phyloP scores from a whole-genome alignment of 306 rosid genomes.

The Erythrophleum fordii region DNA sequence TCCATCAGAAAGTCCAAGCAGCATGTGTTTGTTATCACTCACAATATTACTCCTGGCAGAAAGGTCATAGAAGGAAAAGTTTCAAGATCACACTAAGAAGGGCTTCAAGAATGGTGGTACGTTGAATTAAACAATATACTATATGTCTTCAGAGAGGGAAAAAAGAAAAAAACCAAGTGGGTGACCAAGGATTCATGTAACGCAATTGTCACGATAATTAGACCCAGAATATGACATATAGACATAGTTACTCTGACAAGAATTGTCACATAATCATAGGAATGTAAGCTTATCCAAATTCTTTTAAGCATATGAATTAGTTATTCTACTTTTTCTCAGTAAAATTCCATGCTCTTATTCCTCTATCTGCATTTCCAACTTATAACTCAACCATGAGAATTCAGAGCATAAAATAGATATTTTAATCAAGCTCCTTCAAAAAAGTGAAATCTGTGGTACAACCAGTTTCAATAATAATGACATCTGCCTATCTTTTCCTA shows the following conservation, averaged over 20 bases:
- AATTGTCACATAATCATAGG: conserved; percentile 7
- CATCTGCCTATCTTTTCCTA: conserved; percentile 2
- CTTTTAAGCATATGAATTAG: background rate
- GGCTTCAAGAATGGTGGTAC: conserved; percentile 29
- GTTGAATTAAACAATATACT: conserved; percentile 18
- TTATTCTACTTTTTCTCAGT: conserved; percentile 25
- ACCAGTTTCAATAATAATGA: conserved; percentile 22
- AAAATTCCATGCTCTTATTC: conserved; percentile 25
- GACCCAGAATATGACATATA: conserved; percentile 27
- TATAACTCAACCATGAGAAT: conserved; percentile 8
- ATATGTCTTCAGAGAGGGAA: background rate
- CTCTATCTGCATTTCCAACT: conserved; percentile 26
- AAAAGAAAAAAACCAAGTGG: background rate
- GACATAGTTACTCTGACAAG: conserved; percentile 12
- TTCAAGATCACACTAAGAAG: conserved; percentile 42
- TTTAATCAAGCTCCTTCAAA: background rate
- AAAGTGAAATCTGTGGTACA: background rate
- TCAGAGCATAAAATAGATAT: background rate
- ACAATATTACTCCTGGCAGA: conserved; percentile 88
- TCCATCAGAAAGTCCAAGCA: conserved; percentile 94
- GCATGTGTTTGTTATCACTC: conserved; percentile 78
- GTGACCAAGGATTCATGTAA: background rate
- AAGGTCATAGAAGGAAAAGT: conserved; percentile 28
- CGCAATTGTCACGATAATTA: conserved; percentile 21
- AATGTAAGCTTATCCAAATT: background rate